Evolutionary conservation across 352 stramenopile species (phyloP).

Genomic region (Phytophthora tubulina): DNA sequence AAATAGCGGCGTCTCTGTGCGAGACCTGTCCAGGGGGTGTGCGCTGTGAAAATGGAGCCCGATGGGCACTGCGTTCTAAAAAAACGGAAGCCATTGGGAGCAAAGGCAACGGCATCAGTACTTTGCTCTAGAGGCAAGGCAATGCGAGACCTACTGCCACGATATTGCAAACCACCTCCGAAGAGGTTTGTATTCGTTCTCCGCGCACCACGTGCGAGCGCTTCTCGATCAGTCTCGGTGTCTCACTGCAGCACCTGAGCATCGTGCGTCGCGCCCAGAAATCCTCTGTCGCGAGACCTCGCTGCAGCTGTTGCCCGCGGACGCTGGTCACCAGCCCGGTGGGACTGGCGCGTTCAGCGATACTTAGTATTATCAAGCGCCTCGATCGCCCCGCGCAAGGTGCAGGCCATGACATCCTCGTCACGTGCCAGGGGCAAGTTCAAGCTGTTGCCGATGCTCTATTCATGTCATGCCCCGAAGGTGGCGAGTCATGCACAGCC

Average conservation of each 20-base stretch:
- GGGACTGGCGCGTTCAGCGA: no score
- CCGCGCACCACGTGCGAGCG: background rate
- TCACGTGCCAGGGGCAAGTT: background rate
- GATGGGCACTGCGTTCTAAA: constrained; percentile 18
- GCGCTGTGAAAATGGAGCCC: constrained; percentile 6
- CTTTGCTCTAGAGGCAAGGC: no score
- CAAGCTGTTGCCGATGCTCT: background rate
- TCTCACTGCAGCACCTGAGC: constrained; percentile 36
- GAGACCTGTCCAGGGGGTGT: constrained; percentile 12
- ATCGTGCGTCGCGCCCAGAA: constrained; percentile 9
- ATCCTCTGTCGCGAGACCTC: background rate
- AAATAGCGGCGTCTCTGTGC: constrained; percentile 7
- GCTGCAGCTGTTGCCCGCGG: background rate
- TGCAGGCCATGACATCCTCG: constrained; percentile 2
- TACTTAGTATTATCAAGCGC: no score
- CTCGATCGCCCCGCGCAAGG: background rate
- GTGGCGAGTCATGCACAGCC: no score
- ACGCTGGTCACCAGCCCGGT: no score
- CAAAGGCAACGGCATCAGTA: background rate
- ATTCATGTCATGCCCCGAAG: no score
- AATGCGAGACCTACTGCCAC: no score
- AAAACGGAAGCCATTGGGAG: constrained; percentile 17
- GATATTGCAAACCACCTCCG: no score
- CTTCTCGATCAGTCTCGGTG: constrained; percentile 24
- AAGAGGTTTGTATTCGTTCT: no score